Conservation (phyloP, 139 green algal genomes). For the Tetratostichococcus sp. region DNA sequence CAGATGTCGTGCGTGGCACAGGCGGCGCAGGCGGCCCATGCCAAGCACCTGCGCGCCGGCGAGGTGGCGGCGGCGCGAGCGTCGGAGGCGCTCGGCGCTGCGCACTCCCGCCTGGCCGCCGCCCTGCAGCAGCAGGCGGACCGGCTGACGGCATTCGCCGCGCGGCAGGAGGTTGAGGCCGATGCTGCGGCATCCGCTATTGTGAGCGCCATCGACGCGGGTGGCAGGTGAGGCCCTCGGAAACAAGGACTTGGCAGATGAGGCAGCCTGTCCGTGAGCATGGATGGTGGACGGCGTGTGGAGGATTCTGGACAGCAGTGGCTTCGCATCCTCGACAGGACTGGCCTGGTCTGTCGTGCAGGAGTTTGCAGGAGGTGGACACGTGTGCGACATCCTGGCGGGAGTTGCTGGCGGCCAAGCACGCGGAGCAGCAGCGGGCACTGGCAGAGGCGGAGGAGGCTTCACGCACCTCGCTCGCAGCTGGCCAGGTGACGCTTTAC, state of each 20-base stretch:
- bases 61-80: slow-evolving; percentile 24
- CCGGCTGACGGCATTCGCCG: slow-evolving; percentile 37
- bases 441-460: not conserved
- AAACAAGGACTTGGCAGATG: no score
- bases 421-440: not conserved
- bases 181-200: slow-evolving; percentile 6
- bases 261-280: no score
- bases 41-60: not conserved
- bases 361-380: not conserved
- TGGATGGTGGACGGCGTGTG: no score
- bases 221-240: slow-evolving; percentile 1
- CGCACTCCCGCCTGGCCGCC: slow-evolving; percentile 10
- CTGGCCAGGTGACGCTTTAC: not conserved
- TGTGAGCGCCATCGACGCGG: not conserved
- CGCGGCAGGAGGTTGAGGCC: slow-evolving; percentile 10
- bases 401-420: not conserved
- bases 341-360: not conserved
- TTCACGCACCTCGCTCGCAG: not conserved
- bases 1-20: no score
- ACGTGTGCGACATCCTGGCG: not conserved
- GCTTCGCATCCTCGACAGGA: not conserved
- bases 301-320: no score
- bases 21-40: not conserved
- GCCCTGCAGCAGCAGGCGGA: slow-evolving; percentile 18
- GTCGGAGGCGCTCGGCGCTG: slow-evolving; percentile 3